Percentiles rank a stretch among this genome's conserved stretches.
These are phyloP conservation scores for Phytophthora meadii DNA, from an alignment of 352 stramenopile genomes.

Conservation along the genomic window DNA sequence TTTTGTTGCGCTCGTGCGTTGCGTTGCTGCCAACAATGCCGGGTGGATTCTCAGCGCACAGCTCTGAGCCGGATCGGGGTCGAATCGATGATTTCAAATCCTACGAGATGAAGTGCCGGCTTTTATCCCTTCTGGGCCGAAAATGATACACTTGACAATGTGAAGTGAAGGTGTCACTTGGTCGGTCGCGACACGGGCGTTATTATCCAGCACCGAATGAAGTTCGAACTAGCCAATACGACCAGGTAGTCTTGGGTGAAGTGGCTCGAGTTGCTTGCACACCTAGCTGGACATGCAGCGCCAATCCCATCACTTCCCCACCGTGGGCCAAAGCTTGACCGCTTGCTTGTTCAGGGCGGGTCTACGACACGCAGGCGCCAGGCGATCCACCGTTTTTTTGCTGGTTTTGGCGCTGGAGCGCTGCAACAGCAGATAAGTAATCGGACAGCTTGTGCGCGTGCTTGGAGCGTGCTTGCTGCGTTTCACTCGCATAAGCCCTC, in stretches of 20 bases:
- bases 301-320: not conserved
- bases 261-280: not conserved
- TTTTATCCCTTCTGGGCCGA: not conserved
- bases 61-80: not conserved
- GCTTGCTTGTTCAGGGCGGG: slow-evolving; percentile 8
- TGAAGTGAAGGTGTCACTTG: not conserved
- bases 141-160: not conserved
- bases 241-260: not conserved
- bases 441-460: not conserved
- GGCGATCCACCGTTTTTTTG: slow-evolving; percentile 1
- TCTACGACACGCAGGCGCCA: slow-evolving; percentile 11
- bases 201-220: not conserved
- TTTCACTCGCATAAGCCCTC: too few species aligned
- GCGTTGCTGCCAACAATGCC: slow-evolving; percentile 1
- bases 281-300: slow-evolving; percentile 1
- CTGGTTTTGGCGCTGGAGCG: not conserved
- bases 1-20: slow-evolving; percentile 9
- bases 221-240: not conserved
- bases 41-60: slow-evolving; percentile 1
- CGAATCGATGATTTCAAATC: slow-evolving; percentile 15
- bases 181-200: not conserved
- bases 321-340: not conserved
- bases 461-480: not conserved
- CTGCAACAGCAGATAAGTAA: not conserved
- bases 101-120: slow-evolving; percentile 16